Evolutionary conservation across 2,329 filamentous ascomycete species (phyloP).

Genomic region (Didymella glomerata): DNA sequence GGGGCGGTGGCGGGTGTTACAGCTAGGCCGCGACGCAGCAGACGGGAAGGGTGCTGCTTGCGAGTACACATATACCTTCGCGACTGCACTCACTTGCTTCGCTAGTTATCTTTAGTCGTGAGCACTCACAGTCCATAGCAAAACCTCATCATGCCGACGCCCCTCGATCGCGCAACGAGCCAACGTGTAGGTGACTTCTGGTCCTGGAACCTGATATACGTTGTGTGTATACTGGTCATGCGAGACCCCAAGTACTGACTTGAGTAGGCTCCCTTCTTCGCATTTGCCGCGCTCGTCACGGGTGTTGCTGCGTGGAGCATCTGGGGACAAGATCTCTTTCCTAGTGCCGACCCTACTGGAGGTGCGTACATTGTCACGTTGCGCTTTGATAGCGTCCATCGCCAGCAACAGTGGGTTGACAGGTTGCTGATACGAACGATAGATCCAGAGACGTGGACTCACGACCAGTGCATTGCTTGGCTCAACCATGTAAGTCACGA

Average conservation of each 20-base stretch:
- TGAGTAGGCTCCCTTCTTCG: slow-evolving; percentile 48
- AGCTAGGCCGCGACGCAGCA: too few relatives aligned
- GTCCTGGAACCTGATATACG: slow-evolving; percentile 35
- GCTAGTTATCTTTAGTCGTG: not conserved
- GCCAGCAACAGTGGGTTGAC: not conserved
- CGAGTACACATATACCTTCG: slow-evolving; percentile 8
- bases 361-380: slow-evolving; percentile 56
- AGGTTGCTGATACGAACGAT: slow-evolving; percentile 7
- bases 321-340: slow-evolving; percentile 87
- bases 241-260: slow-evolving; percentile 11
- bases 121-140: not conserved
- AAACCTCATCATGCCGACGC: slow-evolving; percentile 56
- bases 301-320: slow-evolving; percentile 85
- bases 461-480: slow-evolving; percentile 82
- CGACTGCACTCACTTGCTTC: not conserved
- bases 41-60: slow-evolving; percentile 13
- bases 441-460: slow-evolving; percentile 78
- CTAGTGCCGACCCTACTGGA: slow-evolving; percentile 79
- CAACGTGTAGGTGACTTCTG: slow-evolving; percentile 50
- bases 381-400: too few relatives aligned
- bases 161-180: slow-evolving; percentile 58
- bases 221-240: slow-evolving; percentile 28
- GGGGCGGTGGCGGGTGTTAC: slow-evolving; percentile 34
- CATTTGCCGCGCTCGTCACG: slow-evolving; percentile 80
- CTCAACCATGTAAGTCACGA: slow-evolving; percentile 72